phyloP scores from a whole-genome alignment of 805 yeast genomes.

The Saccharomycopsis malanga region DNA sequence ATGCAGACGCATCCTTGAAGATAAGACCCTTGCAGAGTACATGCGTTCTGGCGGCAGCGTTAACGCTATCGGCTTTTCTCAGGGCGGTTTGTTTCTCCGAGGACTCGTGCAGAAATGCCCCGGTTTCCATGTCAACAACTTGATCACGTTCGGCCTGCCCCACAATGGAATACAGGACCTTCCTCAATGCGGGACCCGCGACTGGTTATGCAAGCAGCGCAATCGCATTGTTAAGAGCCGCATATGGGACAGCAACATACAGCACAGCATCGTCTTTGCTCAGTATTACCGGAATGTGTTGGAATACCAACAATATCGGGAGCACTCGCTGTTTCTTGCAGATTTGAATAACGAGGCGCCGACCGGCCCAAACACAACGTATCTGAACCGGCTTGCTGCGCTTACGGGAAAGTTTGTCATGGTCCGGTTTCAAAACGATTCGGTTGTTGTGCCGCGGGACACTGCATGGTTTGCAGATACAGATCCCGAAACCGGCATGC shows the following conservation, averaged over 20 bases:
- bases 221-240: constrained; percentile 55
- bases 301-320: constrained; percentile 47
- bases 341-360: constrained; percentile 57
- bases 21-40: constrained; percentile 35
- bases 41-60: constrained; percentile 28
- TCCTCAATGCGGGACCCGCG: constrained; percentile 60
- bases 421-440: constrained; percentile 53
- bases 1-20: constrained; percentile 44
- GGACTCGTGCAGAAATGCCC: constrained; percentile 58
- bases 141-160: constrained; percentile 76
- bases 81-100: constrained; percentile 76
- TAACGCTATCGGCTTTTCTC: constrained; percentile 73
- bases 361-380: constrained; percentile 28
- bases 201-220: constrained; percentile 80
- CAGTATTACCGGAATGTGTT: constrained; percentile 61
- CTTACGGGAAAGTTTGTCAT: constrained; percentile 48
- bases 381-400: constrained; percentile 35
- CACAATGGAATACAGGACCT: constrained; percentile 68
- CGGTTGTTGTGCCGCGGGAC: constrained; percentile 66
- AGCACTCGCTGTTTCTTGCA: constrained; percentile 52
- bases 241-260: constrained; percentile 53
- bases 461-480: constrained; percentile 57
- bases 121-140: constrained; percentile 36
- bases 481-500: constrained; percentile 31
- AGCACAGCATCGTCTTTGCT: constrained; percentile 56